Conservation (phyloP, 176 grass and related monocot genomes). For the Zea luxurians region DNA sequence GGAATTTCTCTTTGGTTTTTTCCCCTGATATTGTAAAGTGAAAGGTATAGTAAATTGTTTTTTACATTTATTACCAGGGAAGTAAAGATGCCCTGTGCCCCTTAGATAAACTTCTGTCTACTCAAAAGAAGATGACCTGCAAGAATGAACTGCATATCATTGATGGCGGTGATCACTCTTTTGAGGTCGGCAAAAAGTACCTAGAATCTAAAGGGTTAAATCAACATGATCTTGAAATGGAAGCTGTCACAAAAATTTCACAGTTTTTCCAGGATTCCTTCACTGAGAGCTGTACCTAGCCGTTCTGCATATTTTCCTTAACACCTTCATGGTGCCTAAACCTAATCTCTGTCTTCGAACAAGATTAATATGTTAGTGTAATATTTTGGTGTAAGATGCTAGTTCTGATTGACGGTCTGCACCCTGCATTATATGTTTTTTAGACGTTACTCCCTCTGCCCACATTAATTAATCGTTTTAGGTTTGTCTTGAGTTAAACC, state of each 20-base stretch:
- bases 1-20: neutral
- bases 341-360: constrained; percentile 14
- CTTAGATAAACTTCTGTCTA: constrained; percentile 61
- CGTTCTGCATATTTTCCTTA: constrained; percentile 13
- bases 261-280: constrained; percentile 57
- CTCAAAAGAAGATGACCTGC: constrained; percentile 72
- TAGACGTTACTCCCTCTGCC: neutral
- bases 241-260: constrained; percentile 60
- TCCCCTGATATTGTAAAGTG: neutral
- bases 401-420: neutral
- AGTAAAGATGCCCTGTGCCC: constrained; percentile 86
- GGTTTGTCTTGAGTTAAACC: too few relatives aligned
- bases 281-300: constrained; percentile 17
- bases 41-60: neutral
- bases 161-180: constrained; percentile 88
- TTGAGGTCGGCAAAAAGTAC: constrained; percentile 75
- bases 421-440: neutral
- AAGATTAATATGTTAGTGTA: constrained; percentile 26
- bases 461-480: too few relatives aligned
- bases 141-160: constrained; percentile 68
- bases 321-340: neutral
- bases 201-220: constrained; percentile 51
- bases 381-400: neutral
- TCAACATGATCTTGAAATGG: constrained; percentile 60
- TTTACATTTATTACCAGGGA: constrained; percentile 44